phyloP scores from a whole-genome alignment of 2,329 filamentous ascomycete species.

The Aspergillus sp. region DNA sequence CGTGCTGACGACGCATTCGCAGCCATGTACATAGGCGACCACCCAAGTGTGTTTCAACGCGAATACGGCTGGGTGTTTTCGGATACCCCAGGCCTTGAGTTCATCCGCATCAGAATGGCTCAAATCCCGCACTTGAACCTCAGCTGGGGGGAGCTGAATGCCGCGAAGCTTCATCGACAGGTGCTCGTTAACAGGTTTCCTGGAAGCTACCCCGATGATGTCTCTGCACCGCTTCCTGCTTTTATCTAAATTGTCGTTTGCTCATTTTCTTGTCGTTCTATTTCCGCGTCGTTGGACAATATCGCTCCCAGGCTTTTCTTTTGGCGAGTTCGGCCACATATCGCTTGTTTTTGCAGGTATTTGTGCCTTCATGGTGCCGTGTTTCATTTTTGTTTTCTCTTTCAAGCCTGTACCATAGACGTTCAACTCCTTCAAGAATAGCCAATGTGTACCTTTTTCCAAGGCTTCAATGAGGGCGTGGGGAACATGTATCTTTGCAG shows the following conservation, averaged over 20 bases:
- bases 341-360: background rate
- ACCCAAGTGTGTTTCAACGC: constrained; percentile 14
- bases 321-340: background rate
- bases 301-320: background rate
- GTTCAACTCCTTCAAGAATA: constrained; percentile 12
- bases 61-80: constrained; percentile 17
- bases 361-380: background rate
- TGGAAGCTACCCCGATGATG: background rate
- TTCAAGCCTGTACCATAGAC: background rate
- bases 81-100: constrained; percentile 13
- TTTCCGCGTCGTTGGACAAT: background rate
- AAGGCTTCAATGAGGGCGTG: constrained; percentile 35
- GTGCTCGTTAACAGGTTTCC: background rate
- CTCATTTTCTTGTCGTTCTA: background rate
- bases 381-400: background rate
- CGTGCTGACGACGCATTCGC: constrained; percentile 21
- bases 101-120: constrained; percentile 22
- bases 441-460: constrained; percentile 39
- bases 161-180: constrained; percentile 3
- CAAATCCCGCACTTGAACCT: constrained; percentile 21
- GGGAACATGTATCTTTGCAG: constrained; percentile 47
- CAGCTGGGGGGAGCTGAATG: constrained; percentile 10
- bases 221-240: background rate
- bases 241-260: constrained; percentile 2
- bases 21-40: constrained; percentile 17